Percentiles rank a stretch among this genome's conserved stretches.
Evolutionary conservation across 2,329 filamentous ascomycete species (phyloP).

Genomic region (Pyrenophora graminea): DNA sequence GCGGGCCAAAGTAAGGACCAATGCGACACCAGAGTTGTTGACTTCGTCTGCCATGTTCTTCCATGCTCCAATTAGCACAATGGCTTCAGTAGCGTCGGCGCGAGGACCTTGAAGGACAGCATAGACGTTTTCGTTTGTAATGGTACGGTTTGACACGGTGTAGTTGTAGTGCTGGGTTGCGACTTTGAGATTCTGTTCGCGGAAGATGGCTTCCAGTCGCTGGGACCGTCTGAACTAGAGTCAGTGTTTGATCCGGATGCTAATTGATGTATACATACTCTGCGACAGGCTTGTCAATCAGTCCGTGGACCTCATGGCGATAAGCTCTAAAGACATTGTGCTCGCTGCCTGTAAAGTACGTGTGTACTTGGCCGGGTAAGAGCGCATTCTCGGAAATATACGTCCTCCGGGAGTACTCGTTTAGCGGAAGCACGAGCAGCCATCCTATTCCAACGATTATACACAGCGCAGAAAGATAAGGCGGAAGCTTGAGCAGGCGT

Average conservation of each 20-base stretch:
- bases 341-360: conserved; percentile 95
- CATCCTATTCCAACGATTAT: conserved; percentile 84
- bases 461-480: conserved; percentile 83
- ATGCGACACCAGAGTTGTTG: conserved; percentile 84
- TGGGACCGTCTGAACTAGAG: conserved; percentile 61
- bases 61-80: conserved; percentile 91
- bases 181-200: conserved; percentile 80
- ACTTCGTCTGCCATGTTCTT: conserved; percentile 75
- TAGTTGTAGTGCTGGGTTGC: conserved; percentile 89
- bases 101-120: conserved; percentile 90
- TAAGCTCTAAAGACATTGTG: conserved; percentile 93
- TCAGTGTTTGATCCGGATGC: conserved; percentile 12
- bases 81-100: conserved; percentile 94
- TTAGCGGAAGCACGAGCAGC: conserved; percentile 85
- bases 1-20: conserved; percentile 82
- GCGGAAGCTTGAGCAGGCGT: conserved; percentile 79
- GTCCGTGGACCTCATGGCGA: conserved; percentile 74
- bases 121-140: conserved; percentile 87
- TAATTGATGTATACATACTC: conserved; percentile 35
- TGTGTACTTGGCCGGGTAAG: conserved; percentile 93
- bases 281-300: conserved; percentile 53
- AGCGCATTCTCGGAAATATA: conserved; percentile 98
- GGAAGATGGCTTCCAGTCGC: conserved; percentile 74
- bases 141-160: conserved; percentile 71
- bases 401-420: conserved; percentile 87